Evolutionary conservation across 177 flowering plant genomes (phyloP).

Genomic region (Telopea speciosissima): DNA sequence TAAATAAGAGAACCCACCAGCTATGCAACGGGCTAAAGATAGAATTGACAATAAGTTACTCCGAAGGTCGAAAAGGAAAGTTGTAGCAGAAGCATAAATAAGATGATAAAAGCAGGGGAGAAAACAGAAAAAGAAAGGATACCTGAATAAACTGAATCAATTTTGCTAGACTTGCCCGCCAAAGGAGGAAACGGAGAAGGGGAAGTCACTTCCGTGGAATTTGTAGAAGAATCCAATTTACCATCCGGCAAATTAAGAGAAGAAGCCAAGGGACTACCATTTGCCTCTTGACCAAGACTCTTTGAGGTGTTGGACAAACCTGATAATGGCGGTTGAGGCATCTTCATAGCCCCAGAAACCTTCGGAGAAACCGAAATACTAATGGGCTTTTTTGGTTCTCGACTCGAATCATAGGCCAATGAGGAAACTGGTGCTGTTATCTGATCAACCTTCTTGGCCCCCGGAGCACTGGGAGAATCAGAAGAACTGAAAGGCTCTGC

Average conservation of each 20-base stretch:
- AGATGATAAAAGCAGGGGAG: background rate
- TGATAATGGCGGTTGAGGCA: background rate
- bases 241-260: background rate
- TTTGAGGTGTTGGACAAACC: background rate
- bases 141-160: conserved; percentile 19
- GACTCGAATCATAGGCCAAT: background rate
- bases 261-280: background rate
- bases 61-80: background rate
- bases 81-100: background rate
- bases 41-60: background rate
- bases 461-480: conserved; percentile 4
- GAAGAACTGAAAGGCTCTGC: background rate
- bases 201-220: background rate
- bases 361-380: background rate
- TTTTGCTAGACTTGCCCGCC: background rate
- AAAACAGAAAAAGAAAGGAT: background rate
- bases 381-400: background rate
- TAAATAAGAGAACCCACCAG: background rate
- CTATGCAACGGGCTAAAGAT: background rate
- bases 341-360: background rate
- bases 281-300: background rate
- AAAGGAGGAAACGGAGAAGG: conserved; percentile 8
- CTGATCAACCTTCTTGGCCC: background rate
- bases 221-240: background rate
- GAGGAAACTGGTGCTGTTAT: background rate